Percentiles rank a stretch among this genome's conserved stretches.
Evolutionary conservation across 352 stramenopile genomes (phyloP).

Genomic region (Phytopythium helicoides): DNA sequence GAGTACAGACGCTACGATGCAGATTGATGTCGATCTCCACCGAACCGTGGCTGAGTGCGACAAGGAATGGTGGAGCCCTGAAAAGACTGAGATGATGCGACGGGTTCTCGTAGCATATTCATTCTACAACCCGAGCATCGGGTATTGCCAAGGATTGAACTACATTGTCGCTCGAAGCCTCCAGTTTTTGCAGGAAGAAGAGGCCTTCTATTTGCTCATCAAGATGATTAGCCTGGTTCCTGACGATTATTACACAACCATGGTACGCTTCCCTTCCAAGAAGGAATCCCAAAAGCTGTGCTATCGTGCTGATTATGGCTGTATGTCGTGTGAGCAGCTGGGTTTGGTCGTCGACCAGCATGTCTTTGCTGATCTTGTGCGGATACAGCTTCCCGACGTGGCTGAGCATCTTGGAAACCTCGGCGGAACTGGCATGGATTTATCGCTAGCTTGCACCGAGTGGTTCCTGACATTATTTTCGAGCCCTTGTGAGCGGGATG

Average conservation of each 20-base stretch:
- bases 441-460: conserved; percentile 85
- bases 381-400: conserved; percentile 69
- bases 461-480: conserved; percentile 89
- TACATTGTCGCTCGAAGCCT: conserved; percentile 82
- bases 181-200: conserved; percentile 65
- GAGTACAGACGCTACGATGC: conserved; percentile 65
- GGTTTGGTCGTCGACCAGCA: conserved; percentile 86
- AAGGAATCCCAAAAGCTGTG: conserved; percentile 1
- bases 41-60: conserved; percentile 68
- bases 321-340: conserved; percentile 30
- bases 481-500: conserved; percentile 65
- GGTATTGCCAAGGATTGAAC: conserved; percentile 89
- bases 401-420: conserved; percentile 58
- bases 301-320: background rate
- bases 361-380: conserved; percentile 84
- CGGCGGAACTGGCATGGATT: conserved; percentile 80
- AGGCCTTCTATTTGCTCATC: conserved; percentile 81
- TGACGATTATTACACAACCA: conserved; percentile 88
- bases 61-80: conserved; percentile 60
- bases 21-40: conserved; percentile 85
- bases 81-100: conserved; percentile 71
- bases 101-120: conserved; percentile 84
- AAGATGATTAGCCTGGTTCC: conserved; percentile 77
- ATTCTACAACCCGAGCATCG: conserved; percentile 73
- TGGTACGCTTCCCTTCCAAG: conserved; percentile 60